Conservation (phyloP, 306 rosid species). For the Geum urbanum region DNA sequence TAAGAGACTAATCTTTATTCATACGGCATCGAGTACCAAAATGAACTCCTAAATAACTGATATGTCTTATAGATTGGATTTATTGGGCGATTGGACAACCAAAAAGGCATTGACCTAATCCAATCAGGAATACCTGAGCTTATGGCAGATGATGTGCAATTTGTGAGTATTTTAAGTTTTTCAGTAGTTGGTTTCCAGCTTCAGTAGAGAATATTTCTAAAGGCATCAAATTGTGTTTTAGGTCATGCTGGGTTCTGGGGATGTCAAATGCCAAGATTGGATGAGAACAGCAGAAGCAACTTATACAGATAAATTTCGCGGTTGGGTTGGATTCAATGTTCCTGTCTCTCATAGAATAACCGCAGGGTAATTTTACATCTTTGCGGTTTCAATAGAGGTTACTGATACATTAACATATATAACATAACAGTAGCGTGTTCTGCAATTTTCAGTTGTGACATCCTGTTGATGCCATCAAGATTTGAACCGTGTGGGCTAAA, state of each 20-base stretch:
- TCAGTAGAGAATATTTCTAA: neutral
- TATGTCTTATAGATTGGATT: slow-evolving; percentile 70
- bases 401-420: neutral
- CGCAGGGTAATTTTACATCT: slow-evolving; percentile 59
- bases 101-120: slow-evolving; percentile 84
- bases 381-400: slow-evolving; percentile 13
- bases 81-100: slow-evolving; percentile 81
- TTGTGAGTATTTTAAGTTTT: slow-evolving; percentile 49
- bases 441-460: slow-evolving; percentile 66
- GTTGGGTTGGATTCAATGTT: slow-evolving; percentile 88
- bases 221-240: slow-evolving; percentile 27
- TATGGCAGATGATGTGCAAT: slow-evolving; percentile 74
- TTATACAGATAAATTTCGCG: slow-evolving; percentile 69
- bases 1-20: slow-evolving; percentile 27
- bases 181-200: neutral
- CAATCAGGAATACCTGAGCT: slow-evolving; percentile 55
- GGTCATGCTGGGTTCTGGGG: slow-evolving; percentile 93
- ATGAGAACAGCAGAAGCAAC: slow-evolving; percentile 70
- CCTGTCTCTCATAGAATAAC: slow-evolving; percentile 84
- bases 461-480: slow-evolving; percentile 79
- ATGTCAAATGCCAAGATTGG: slow-evolving; percentile 62
- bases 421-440: neutral
- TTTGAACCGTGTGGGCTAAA: slow-evolving; percentile 93
- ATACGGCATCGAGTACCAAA: slow-evolving; percentile 4
- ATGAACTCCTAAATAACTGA: slow-evolving; percentile 19